Evolutionary conservation across 2,329 filamentous ascomycete genomes (phyloP).

Genomic region (Lizonia empirigonia): DNA sequence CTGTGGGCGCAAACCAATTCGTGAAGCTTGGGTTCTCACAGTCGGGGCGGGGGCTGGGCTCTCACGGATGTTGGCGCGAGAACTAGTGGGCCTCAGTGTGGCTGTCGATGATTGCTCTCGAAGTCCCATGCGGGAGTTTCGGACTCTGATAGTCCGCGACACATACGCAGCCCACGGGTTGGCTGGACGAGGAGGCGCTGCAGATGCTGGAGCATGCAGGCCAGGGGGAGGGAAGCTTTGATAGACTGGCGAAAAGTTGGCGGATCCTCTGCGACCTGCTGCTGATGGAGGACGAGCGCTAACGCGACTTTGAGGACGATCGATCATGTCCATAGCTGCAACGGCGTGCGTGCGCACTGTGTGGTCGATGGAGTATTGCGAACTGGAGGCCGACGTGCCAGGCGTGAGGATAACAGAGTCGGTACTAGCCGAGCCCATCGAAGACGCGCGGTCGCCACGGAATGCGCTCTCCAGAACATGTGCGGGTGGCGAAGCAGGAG

Average conservation of each 20-base stretch:
- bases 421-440: constrained; percentile 37
- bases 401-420: constrained; percentile 38
- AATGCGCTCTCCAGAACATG: constrained; percentile 19
- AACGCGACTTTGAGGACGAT: constrained; percentile 47
- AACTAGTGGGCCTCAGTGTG: constrained; percentile 43
- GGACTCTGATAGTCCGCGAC: constrained; percentile 28
- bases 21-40: constrained; percentile 44
- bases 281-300: constrained; percentile 45
- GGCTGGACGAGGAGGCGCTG: constrained; percentile 26
- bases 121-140: constrained; percentile 43
- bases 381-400: constrained; percentile 36
- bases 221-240: constrained; percentile 36
- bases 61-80: constrained; percentile 45
- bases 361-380: constrained; percentile 34
- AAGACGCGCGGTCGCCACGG: constrained; percentile 35
- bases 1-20: constrained; percentile 44
- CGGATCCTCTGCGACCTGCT: constrained; percentile 41
- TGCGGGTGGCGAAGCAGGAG: constrained; percentile 27
- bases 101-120: constrained; percentile 49
- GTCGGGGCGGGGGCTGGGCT: constrained; percentile 5
- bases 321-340: constrained; percentile 42
- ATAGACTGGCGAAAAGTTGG: constrained; percentile 41
- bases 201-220: constrained; percentile 42
- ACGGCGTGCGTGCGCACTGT: constrained; percentile 37
- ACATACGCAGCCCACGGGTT: constrained; percentile 49